Evolutionary conservation across 1,284 basidiomycete species (phyloP).

Genomic region (Cutaneotrichosporon arboriforme): DNA sequence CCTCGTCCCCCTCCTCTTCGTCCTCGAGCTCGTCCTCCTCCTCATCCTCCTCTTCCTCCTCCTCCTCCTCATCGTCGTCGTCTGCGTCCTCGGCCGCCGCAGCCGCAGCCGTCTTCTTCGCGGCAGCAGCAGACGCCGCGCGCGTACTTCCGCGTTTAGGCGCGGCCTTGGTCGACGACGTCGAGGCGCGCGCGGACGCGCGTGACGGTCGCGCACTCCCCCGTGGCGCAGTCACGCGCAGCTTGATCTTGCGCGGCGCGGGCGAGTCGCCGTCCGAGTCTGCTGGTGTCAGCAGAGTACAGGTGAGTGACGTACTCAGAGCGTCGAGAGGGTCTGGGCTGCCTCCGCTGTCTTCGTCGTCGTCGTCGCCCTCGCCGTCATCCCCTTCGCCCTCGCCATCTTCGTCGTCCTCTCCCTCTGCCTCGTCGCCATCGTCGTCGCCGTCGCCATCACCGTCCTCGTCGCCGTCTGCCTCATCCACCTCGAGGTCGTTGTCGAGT

Average conservation of each 20-base stretch:
- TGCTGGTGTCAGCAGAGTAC: not conserved
- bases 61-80: constrained; percentile 8
- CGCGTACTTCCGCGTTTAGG: not conserved
- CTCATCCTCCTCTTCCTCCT: constrained; percentile 13
- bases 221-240: constrained; percentile 4
- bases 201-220: not conserved
- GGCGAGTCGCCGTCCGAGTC: constrained; percentile 16
- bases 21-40: constrained; percentile 13
- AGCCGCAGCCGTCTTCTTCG: constrained; percentile 1
- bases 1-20: constrained; percentile 11
- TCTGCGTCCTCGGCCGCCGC: constrained; percentile 13
- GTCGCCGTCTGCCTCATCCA: not conserved
- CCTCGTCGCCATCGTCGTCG: not conserved
- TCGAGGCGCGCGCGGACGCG: not conserved
- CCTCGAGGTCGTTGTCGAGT: constrained; percentile 16
- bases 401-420: constrained; percentile 10
- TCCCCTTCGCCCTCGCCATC: constrained; percentile 15
- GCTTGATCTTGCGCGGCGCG: constrained; percentile 10
- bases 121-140: not conserved
- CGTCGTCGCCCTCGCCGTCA: constrained; percentile 6
- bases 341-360: constrained; percentile 7
- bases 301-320: not conserved
- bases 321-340: not conserved
- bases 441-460: constrained; percentile 1
- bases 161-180: not conserved